Percentiles rank a stretch among this genome's conserved stretches.
phyloP scores from a whole-genome alignment of 148 eudicot species.

The Nepenthes gracilis region DNA sequence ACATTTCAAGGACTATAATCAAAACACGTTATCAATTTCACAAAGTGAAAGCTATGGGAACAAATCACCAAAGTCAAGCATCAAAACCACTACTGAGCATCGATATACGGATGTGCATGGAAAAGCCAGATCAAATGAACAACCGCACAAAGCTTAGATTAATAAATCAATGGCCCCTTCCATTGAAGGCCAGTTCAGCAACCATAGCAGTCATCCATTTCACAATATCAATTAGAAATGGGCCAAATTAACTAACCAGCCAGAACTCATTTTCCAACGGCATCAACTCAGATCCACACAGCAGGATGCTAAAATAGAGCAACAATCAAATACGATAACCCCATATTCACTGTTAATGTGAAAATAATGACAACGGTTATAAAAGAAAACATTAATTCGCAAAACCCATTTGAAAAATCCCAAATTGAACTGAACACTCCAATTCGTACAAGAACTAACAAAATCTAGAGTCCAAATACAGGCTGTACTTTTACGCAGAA shows the following conservation, averaged over 20 bases:
- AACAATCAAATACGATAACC: not conserved
- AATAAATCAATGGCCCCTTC: no score
- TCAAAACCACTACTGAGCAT: no score
- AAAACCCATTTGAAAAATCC: slow-evolving; percentile 1
- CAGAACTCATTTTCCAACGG: not conserved
- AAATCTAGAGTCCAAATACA: not conserved
- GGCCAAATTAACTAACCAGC: not conserved
- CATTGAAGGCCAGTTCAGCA: no score
- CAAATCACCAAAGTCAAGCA: no score
- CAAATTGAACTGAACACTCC: not conserved
- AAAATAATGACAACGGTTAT: not conserved
- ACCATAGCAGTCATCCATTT: no score
- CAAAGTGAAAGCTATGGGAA: no score
- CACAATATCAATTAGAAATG: not conserved
- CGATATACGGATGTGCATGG: no score
- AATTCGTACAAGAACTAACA: not conserved
- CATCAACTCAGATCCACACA: not conserved
- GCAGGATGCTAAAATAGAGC: no score
- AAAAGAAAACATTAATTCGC: not conserved
- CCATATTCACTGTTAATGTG: not conserved
- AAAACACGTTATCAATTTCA: no score
- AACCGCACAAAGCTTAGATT: no score
- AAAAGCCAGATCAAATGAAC: no score
- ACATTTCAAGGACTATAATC: no score
- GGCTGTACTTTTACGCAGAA: not conserved